These are phyloP conservation scores for Trichophyton rubrum DNA, from an alignment of 2,329 filamentous ascomycete species.

Conservation along the genomic window DNA sequence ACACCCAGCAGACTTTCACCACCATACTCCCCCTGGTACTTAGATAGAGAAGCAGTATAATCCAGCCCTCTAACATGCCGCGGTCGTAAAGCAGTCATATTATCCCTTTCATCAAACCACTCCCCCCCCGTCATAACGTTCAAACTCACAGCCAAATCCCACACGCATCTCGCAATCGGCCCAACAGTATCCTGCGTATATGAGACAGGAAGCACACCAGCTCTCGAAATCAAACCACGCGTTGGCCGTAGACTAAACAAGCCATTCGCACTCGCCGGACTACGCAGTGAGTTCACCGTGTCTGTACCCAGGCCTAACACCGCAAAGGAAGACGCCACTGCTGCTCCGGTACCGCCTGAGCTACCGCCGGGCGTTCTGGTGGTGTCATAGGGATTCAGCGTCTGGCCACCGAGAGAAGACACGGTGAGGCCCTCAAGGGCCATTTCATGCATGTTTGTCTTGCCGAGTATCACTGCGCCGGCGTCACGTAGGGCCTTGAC, in stretches of 20 bases:
- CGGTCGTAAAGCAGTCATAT: constrained; percentile 27
- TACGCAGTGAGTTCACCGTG: constrained; percentile 51
- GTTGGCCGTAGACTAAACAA: constrained; percentile 50
- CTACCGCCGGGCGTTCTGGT: constrained; percentile 54
- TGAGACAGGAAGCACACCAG: constrained; percentile 45
- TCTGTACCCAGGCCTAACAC: constrained; percentile 49
- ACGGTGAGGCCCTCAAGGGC: constrained; percentile 52
- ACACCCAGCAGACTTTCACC: constrained; percentile 26
- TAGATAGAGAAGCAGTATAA: constrained; percentile 34
- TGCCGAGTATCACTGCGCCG: constrained; percentile 48
- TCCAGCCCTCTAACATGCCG: constrained; percentile 16
- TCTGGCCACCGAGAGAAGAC: constrained; percentile 52
- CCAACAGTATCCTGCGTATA: constrained; percentile 46
- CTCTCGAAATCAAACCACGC: constrained; percentile 38
- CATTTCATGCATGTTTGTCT: constrained; percentile 51
- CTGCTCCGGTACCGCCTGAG: constrained; percentile 51
- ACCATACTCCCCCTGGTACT: not conserved
- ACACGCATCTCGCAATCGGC: constrained; percentile 40
- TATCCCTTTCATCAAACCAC: constrained; percentile 3
- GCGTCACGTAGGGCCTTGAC: constrained; percentile 39
- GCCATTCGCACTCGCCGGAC: constrained; percentile 49
- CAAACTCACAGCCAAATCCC: constrained; percentile 40
- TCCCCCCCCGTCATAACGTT: constrained; percentile 46
- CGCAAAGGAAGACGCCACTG: constrained; percentile 46
- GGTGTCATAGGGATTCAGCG: constrained; percentile 53